These are phyloP conservation scores for Backusella parvicylindrica DNA, from an alignment of 192 early-diverging fungal species.

Conservation along the genomic window DNA sequence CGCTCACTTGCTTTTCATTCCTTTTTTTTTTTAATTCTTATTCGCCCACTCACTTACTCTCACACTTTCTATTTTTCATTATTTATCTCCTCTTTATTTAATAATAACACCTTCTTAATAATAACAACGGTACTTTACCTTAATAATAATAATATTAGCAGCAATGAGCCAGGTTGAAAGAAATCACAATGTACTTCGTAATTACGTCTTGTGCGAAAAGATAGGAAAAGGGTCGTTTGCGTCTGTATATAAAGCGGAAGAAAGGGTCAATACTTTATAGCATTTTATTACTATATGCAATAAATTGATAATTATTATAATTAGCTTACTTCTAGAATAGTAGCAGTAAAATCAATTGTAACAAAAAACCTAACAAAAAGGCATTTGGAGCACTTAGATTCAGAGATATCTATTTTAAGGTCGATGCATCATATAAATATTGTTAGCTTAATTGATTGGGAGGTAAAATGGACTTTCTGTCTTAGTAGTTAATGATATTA, in stretches of 20 bases:
- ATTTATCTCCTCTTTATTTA: not conserved
- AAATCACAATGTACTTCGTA: not conserved
- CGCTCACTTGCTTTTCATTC: not conserved
- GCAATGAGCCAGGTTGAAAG: not conserved
- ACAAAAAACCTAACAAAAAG: conserved; percentile 88
- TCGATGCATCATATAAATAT: conserved; percentile 80
- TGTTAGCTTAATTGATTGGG: conserved; percentile 86
- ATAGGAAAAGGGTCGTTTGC: conserved; percentile 98
- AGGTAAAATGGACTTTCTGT: conserved; percentile 46
- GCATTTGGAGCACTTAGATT: conserved; percentile 89
- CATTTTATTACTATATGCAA: not conserved
- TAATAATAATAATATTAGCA: not conserved
- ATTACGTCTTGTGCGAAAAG: conserved; percentile 59
- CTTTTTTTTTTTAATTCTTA: not conserved
- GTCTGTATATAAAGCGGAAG: conserved; percentile 79
- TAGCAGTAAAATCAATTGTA: conserved; percentile 92
- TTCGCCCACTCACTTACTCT: not conserved
- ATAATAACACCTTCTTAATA: not conserved
- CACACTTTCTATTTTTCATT: not conserved
- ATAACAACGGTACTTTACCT: not conserved
- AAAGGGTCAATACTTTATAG: conserved; percentile 45
- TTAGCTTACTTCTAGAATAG: conserved; percentile 25
- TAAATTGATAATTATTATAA: not conserved
- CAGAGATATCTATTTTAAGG: conserved; percentile 92
- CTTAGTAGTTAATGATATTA: not conserved